Evolutionary conservation across 352 stramenopile species (phyloP).

Genomic region (Pythium plurisporium): DNA sequence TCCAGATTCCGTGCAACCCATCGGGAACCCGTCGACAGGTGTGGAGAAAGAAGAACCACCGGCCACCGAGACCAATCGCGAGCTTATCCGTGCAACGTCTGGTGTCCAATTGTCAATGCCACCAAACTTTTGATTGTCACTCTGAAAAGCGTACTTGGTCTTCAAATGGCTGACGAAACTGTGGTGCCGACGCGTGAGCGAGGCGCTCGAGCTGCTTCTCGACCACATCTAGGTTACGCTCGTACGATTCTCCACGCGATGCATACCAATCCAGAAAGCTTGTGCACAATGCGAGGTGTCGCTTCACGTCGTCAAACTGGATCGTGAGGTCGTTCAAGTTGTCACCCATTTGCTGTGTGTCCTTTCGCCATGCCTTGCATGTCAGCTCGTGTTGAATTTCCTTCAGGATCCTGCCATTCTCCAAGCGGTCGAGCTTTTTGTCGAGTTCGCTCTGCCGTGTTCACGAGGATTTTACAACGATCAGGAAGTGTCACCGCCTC

Average conservation of each 20-base stretch:
- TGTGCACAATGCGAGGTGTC: conserved; percentile 47
- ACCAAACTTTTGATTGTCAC: conserved; percentile 1
- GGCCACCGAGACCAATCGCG: not conserved
- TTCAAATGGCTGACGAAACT: conserved; percentile 40
- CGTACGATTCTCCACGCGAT: conserved; percentile 57
- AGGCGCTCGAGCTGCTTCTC: conserved; percentile 58
- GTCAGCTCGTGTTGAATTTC: conserved; percentile 22
- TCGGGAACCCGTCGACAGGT: not conserved
- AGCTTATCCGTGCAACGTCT: conserved; percentile 10
- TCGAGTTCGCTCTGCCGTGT: conserved; percentile 7
- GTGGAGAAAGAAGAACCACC: conserved; percentile 3
- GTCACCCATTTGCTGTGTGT: conserved; percentile 8
- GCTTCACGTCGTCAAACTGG: conserved; percentile 29
- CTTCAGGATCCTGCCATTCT: not conserved
- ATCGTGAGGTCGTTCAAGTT: conserved; percentile 7
- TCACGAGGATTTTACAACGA: too few species aligned
- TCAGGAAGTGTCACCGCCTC: too few species aligned
- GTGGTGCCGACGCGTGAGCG: conserved; percentile 31
- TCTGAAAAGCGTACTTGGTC: conserved; percentile 35
- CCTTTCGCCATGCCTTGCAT: conserved; percentile 27
- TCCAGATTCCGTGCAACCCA: not conserved
- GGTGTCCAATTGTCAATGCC: conserved; percentile 20
- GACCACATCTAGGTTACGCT: conserved; percentile 65
- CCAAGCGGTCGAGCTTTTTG: not conserved
- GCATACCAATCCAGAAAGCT: conserved; percentile 78